Evolutionary conservation across 1,284 basidiomycete genomes (phyloP), one percentile per base, ranked within the genome.

Genomic region (Trametes hirsuta): DNA sequence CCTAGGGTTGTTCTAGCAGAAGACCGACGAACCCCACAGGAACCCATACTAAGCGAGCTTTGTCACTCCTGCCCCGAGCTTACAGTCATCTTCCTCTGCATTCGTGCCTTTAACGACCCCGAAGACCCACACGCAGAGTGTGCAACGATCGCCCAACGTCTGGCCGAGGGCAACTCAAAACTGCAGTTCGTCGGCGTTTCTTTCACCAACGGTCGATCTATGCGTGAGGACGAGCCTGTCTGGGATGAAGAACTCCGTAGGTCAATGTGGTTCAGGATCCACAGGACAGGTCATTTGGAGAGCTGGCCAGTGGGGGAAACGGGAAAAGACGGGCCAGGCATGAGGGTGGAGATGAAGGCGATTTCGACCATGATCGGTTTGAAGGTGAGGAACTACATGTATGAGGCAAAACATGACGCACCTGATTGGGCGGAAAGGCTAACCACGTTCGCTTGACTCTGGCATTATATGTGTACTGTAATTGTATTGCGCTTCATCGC

Each of bases 151-250:
- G 62, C 55, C 4, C 53, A 12, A 34, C 41, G 47, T 1, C 49
- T 61, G 25, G 62, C 50, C n/a, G 12, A 11, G 37, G 2, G 15
- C 2, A 61, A 61, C 47, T 14, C 35, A 18, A 30, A 40, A 30
- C 42, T 64, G 46, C 62, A 45, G 11, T 47, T 58, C 50, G 44
- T 64, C 47, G 62, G 59, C 18, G 10, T 64, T 15, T 58, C 59
- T 2, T 47, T 59, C 50, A 44, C 53, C 1, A 56, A 64, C 50
- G 59, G 59, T 30, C 52, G 53, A 24, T 49, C 24, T 6, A 56
- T 53, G 53, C 47, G 45, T 37, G 55, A 55, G 39, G 55, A 60
- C 48, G 51, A 60, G 18, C 62, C 62, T 6, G 45, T 63, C 3
- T 60, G 48, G 51, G 44, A 46, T 24, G 62, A 63, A 37, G 62